Percentiles rank a stretch among this genome's conserved stretches.
Conservation (phyloP, 495 filamentous ascomycete genomes). For the Aspergillus conjunctus region DNA sequence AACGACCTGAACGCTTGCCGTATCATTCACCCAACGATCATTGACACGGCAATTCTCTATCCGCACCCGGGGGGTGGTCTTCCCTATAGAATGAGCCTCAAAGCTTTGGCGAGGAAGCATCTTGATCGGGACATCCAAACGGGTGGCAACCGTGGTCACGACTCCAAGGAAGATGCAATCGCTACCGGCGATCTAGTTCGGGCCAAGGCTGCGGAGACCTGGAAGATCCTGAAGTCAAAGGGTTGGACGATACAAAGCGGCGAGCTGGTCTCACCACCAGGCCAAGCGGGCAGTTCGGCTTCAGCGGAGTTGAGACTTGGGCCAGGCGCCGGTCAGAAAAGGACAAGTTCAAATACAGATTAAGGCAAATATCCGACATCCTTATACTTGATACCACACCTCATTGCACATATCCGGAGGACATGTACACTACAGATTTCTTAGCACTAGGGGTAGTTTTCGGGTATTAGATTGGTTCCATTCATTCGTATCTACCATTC, state of each 20-base stretch:
- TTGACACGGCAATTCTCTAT: slow-evolving; percentile 86
- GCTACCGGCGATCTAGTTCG: slow-evolving; percentile 85
- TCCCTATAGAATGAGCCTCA: slow-evolving; percentile 75
- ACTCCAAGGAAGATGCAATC: slow-evolving; percentile 84
- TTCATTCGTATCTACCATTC: slow-evolving; percentile 36
- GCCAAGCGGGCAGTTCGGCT: slow-evolving; percentile 11
- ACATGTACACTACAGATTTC: neutral
- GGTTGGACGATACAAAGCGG: slow-evolving; percentile 66
- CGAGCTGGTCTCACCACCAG: slow-evolving; percentile 50
- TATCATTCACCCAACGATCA: slow-evolving; percentile 77
- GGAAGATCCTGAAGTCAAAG: slow-evolving; percentile 59
- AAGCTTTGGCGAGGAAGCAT: slow-evolving; percentile 61
- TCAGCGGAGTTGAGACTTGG: slow-evolving; percentile 20
- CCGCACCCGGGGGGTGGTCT: slow-evolving; percentile 70
- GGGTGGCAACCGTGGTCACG: slow-evolving; percentile 71
- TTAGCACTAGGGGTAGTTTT: neutral
- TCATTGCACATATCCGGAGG: neutral
- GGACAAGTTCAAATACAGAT: slow-evolving; percentile 15
- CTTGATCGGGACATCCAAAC: slow-evolving; percentile 78
- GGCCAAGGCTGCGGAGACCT: slow-evolving; percentile 62
- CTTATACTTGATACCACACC: neutral
- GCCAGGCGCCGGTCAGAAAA: slow-evolving; percentile 31
- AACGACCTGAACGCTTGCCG: slow-evolving; percentile 87
- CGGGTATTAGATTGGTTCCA: slow-evolving; percentile 25
- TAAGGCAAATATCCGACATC: neutral